Base-by-base conservation (phyloP, 2,329 filamentous ascomycete species). In the Pleurostoma richardsiae region DNA sequence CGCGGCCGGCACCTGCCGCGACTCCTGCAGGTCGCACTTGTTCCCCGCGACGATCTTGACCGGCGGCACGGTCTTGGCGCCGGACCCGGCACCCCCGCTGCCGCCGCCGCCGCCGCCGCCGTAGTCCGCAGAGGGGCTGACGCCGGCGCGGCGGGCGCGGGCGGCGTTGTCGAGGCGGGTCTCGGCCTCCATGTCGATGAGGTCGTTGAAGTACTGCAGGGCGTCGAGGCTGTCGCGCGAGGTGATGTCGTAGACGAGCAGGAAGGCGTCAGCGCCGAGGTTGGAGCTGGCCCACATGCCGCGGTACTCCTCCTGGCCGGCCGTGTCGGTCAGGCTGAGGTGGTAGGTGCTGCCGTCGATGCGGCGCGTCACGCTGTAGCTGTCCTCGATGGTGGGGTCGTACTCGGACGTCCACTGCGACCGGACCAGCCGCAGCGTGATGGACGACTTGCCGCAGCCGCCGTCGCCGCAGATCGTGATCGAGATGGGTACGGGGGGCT, bases 211-310 rank as follows among this genome's bases (percentile, higher is more conserved):
- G 69, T 90, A 87, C 54, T 85, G 75, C 43, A 94, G 76, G 10
- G 83, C 83, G 43, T 86, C 77, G 53, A 94, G 79, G 39, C 82
- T 86, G 59, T 80, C 74, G 49, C 68, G 64, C 40, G 79, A 80
- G 1, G 88, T 94, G 67, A 94, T 92, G 70, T 94, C 88, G 77
- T 94, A 94, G 56, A 94, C 88, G 57, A 94, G 79, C 27, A 94
- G 76, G 70, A 92, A 94, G 52, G 88, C 88, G 63, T 94, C 88
- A 51, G 86, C 85, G 61, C 81, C 78, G 11, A 92, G 79, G 64
- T 91, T 92, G 28, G 83, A 84, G 31, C 82, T 77, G 1, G 86
- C 87, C 88, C 88, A 94, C 74, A 94, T 88, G 56, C 86, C 85
- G 55, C 88, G 85, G 71, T 94, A 94, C 69, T 94, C 88, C 69